A percentile compares a stretch with the other conserved stretches of the same genome.
Conservation (phyloP, 257 asterid genomes). For the Leptodermis oblonga region DNA sequence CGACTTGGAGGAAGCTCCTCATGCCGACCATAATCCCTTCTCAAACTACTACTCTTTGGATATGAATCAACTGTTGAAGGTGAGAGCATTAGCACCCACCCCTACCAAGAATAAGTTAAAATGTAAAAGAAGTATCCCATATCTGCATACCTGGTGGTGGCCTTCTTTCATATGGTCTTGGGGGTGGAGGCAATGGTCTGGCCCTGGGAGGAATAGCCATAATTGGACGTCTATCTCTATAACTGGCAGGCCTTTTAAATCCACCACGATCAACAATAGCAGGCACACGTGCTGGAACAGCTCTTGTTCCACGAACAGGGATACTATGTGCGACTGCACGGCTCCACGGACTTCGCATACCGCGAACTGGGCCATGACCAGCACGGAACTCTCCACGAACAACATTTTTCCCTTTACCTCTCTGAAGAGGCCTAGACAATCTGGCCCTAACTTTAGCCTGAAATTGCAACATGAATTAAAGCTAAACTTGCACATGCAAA, state of each 20-base stretch:
- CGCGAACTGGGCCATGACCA: constrained; percentile 49
- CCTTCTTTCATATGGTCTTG: constrained; percentile 87
- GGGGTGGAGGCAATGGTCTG: constrained; percentile 61
- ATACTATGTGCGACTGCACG: constrained; percentile 52
- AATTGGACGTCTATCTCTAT: constrained; percentile 73
- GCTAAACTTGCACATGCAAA: not conserved
- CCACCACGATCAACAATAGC: constrained; percentile 59
- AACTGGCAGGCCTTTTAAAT: constrained; percentile 52
- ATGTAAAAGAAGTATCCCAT: constrained; percentile 5
- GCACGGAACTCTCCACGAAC: constrained; percentile 64
- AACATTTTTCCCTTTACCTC: constrained; percentile 84
- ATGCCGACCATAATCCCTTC: constrained; percentile 74
- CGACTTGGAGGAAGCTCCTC: constrained; percentile 77
- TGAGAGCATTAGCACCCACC: constrained; percentile 4
- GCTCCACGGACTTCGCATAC: constrained; percentile 66
- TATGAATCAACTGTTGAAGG: constrained; percentile 55
- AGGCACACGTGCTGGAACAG: constrained; percentile 51
- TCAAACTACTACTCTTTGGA: constrained; percentile 57
- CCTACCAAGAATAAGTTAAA: constrained; percentile 12
- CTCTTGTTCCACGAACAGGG: constrained; percentile 59
- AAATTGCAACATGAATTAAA: constrained; percentile 26
- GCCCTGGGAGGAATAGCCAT: constrained; percentile 66
- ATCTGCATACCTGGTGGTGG: constrained; percentile 75
- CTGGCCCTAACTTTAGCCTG: constrained; percentile 98
- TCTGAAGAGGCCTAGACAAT: constrained; percentile 93